Base-by-base conservation (phyloP, 129 eudicot genomes). In the Artemisia argyi region DNA sequence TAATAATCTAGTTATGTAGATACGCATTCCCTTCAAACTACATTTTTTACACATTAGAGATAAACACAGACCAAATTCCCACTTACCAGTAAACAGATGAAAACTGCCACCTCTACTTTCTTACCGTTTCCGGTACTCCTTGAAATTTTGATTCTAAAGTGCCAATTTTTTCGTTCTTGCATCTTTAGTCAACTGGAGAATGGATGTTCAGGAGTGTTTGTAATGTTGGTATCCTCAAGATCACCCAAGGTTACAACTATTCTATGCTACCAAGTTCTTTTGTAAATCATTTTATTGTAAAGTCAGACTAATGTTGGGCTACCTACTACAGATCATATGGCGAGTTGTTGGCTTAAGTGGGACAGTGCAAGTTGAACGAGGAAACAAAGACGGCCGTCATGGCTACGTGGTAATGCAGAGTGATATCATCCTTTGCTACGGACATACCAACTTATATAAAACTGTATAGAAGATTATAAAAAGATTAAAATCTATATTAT, bases 341-440 rank as follows among this genome's bases (percentile, higher is more conserved):
- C 86, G 96, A 72, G 81, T 93, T 57, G 96, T 88, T 77, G 96
- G 98, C 76, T 75, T 93, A 56, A 87, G 65, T n/a, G 98, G 98
- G 71, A 90, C 98, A 6, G 74, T 93, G 63, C 96, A 93, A 82
- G 90, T 93, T 66, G 98, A 93, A 79, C 87, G 92, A 9, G 96
- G 97, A 79, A 90, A 69, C 75, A 49, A 70, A 71, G 96, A 85
- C 32, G 98, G 96, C 32, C 76, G 49, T 51, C 97, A 87, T 68
- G 98, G 97, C 44, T 93, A 89, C 72, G 73, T 81, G 89, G 98
- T 90, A 87, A 71, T 66, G 61, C 44, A 61, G 18, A 39, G 2
- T 39, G 2, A 52, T 60, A 35, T 60, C 28, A 60, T 26, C 44
- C 30, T 60, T 60, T 26, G 39, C 39, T 13, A 26, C 26, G 65